Base-by-base conservation (phyloP, 371 early-diverging fungal species). In the Lichtheimia ramosa region DNA sequence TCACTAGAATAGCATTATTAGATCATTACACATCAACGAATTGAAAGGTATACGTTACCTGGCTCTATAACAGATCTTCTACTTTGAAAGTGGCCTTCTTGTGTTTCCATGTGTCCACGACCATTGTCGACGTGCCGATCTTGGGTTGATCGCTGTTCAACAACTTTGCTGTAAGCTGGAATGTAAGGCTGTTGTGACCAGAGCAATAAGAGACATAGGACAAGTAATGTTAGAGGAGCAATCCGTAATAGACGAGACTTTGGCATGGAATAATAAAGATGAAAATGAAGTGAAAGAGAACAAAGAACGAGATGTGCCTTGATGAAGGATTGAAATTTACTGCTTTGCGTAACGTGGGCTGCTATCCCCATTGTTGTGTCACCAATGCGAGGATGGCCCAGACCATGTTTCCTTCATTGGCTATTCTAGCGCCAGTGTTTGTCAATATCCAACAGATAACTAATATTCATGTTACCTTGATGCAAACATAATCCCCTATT, bases 41-140 rank as follows among this genome's bases (percentile, higher is more conserved):
- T 7, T n/a, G n/a, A n/a, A n/a, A 34, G 7, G 13, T 42, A 24
- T n/a, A 14, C 27, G 0, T 14, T 57, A 59, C 59, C 59, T 51
- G 59, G 59, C 43, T 59, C 59, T 14, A 51, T 14, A 4, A 59
- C 59, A 23, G 28, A 18, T 16, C 52, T 34, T 18, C 24, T 39
- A 43, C 27, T 21, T 48, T 57, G 18, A 43, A 48, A 16, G 25
- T 27, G 48, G 16, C 43, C 49, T n/a, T 28, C 21, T 48, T 57
- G n/a, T 40, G 21, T 40, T 57, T 8, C n/a, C 42, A 25, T 51
- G 13, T 27, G 40, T n/a, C 52, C 25, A 51, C 8, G 8, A 10
- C 2, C 18, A 7, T 51, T 21, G 21, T 20, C 51, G 4, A 23
- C 18, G 15, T 51, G 51, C 1, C 1, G 51, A 51, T 23, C 15